Base-by-base conservation (phyloP, 106 monocot species). In the Acanthochlamys bracteata region DNA sequence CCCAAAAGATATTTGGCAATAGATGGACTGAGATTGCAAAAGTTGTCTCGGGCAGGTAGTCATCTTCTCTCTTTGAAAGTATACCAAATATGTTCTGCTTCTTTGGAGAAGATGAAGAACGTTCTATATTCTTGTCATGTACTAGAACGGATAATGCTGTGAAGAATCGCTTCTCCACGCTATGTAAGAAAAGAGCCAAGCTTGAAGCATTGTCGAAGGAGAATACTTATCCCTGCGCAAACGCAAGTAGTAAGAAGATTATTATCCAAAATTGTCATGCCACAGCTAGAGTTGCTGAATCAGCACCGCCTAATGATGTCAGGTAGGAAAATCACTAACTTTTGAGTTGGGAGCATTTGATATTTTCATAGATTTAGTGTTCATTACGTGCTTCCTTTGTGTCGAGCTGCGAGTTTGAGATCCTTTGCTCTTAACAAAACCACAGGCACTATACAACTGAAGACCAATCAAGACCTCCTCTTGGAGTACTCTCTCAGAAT, bases 21-120 rank as follows among this genome's bases (percentile, higher is more conserved):
- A 78, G 80, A 78, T 96, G 95, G 95, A 96, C 90, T 53, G 90
- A 96, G 55, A 96, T 96, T 60, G 84, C 95, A 54, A 96, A 96
- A 59, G 82, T 96, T 55, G 90, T 96, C 14, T 77, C 88, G 2
- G 90, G 95, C 43, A 96, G 95, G 95, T 96, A 83, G 20, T 53
- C 14, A 24, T 55, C 11, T 57, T 52, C 13, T 23, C 2, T 43
- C 46, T 51, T 25, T 25, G 40, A n/a, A n/a, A n/a, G n/a, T n/a
- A n/a, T n/a, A n/a, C n/a, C n/a, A n/a, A n/a, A n/a, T n/a, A n/a
- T n/a, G n/a, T n/a, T n/a, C 16, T 55, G 15, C 13, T 49, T 41
- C 24, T 20, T 66, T 20, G 15, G 43, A 45, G 43, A 45, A 45
- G 10, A 45, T n/a, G n/a, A n/a, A n/a, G n/a, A n/a, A n/a, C n/a